A percentile compares a stretch with the other conserved stretches of the same genome.
Evolutionary conservation across 768 basidiomycete species (phyloP).

Genomic region (Ramaria sp.): DNA sequence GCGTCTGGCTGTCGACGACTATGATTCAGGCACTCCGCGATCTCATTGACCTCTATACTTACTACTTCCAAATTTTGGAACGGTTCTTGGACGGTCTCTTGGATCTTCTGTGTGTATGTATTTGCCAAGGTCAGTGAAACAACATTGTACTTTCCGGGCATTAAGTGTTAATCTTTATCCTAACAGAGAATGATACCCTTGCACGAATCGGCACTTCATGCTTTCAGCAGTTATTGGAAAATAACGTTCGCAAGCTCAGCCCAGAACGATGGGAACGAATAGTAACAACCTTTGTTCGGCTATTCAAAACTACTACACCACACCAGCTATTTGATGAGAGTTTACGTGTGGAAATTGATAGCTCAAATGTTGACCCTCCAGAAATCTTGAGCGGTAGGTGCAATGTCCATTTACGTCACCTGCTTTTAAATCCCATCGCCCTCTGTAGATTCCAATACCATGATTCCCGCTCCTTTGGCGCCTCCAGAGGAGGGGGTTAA

Average conservation of each 20-base stretch:
- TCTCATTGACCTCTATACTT: slow-evolving; percentile 91
- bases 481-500: slow-evolving; percentile 44
- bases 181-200: slow-evolving; percentile 89
- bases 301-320: slow-evolving; percentile 97
- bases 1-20: slow-evolving; percentile 97
- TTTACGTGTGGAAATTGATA: slow-evolving; percentile 76
- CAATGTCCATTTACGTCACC: background rate
- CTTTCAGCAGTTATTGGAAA: slow-evolving; percentile 90
- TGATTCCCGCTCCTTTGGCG: slow-evolving; percentile 83
- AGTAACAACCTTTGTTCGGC: slow-evolving; percentile 82
- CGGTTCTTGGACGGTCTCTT: slow-evolving; percentile 87
- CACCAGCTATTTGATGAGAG: slow-evolving; percentile 93
- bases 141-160: background rate
- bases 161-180: background rate
- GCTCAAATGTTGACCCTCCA: slow-evolving; percentile 36
- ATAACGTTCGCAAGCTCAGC: slow-evolving; percentile 80
- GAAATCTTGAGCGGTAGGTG: slow-evolving; percentile 28
- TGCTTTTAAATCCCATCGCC: background rate
- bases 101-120: slow-evolving; percentile 89
- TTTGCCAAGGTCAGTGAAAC: slow-evolving; percentile 78
- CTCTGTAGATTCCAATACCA: slow-evolving; percentile 51
- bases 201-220: slow-evolving; percentile 97
- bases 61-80: slow-evolving; percentile 86
- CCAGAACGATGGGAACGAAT: slow-evolving; percentile 83
- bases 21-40: slow-evolving; percentile 97